phyloP scores from a whole-genome alignment of 2,329 filamentous ascomycete genomes.

The Neobulgaria alba region DNA sequence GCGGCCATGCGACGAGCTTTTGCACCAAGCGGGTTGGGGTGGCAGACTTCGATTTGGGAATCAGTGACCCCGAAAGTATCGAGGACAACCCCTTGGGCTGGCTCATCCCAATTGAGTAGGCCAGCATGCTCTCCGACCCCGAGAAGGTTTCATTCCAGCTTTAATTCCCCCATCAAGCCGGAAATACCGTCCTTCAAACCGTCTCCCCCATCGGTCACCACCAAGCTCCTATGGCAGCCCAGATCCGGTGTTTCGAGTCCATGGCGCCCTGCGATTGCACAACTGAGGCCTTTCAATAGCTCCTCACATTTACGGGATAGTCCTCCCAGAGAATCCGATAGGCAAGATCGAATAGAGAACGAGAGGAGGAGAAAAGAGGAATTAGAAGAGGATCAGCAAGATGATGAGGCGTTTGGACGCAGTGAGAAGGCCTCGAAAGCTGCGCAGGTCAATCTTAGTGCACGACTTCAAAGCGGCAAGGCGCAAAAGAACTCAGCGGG shows the following conservation, averaged over 20 bases:
- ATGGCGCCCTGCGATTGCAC: constrained; percentile 24
- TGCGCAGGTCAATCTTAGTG: constrained; percentile 81
- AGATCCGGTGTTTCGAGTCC: constrained; percentile 15
- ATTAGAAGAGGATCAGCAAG: constrained; percentile 34
- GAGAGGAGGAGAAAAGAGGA: constrained; percentile 34
- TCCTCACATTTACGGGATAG: constrained; percentile 16
- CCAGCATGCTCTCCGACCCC: constrained; percentile 2
- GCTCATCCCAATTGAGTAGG: constrained; percentile 8
- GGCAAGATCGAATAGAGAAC: constrained; percentile 29
- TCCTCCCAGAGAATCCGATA: constrained; percentile 19
- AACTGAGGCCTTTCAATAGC: constrained; percentile 25
- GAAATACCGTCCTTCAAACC: constrained; percentile 7
- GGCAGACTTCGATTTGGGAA: constrained; percentile 16
- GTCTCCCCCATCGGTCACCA: constrained; percentile 8
- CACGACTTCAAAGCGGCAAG: constrained; percentile 76
- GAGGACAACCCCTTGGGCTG: constrained; percentile 7
- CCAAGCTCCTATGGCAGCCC: constrained; percentile 10
- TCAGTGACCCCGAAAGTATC: constrained; percentile 20
- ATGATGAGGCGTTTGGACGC: constrained; percentile 54
- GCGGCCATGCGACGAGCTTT: constrained; percentile 24
- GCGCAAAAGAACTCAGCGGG: constrained; percentile 46
- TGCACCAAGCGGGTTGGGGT: constrained; percentile 16
- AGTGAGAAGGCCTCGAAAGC: constrained; percentile 82
- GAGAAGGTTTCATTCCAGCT: constrained; percentile 14
- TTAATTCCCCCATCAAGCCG: constrained; percentile 9